Base-by-base conservation (phyloP, 345 rosid genomes). In the Aurinia saxatilis region DNA sequence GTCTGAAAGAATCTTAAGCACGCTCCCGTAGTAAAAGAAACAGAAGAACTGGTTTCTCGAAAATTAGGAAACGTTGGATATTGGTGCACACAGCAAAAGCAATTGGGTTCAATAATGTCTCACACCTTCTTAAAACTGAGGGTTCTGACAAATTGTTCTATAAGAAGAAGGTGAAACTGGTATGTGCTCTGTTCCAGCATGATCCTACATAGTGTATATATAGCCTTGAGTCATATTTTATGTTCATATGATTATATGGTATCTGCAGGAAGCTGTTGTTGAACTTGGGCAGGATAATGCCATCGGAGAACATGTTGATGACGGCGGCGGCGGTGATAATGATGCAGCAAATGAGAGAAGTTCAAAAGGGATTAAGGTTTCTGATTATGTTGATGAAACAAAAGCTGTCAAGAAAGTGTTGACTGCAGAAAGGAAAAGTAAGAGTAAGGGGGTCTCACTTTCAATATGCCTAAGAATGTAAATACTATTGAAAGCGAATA, bases 221-320 rank as follows among this genome's bases (percentile, higher is more conserved):
- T 16, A 12, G 17, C 4, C 23, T n/a, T n/a, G 58, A 42, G 60
- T 40, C 34, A 64, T 63, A 8, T 25, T 38, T 39, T 37, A 23
- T 35, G 29, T 25, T 8, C 67, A 39, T n/a, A n/a, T n/a, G n/a
- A n/a, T n/a, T n/a, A n/a, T 18, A 60, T 75, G 68, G 25, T 67
- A 67, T 34, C 52, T 58, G 50, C 81, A 75, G 81, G 83, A 69
- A 42, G 36, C 38, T 52, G 17, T 21, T 44, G 57, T 60, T 34
- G 53, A 75, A 56, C 57, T 29, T 21, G 88, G 85, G 11, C 84
- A 80, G 72, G 92, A 87, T 58, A 83, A 90, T 73, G 65, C 85
- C 37, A 36, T 71, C 27, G 73, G 74, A 53, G 73, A 63, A 31
- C 10, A 13, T 27, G 49, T 29, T 30, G 8, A 23, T 14, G 71